phyloP scores from a whole-genome alignment of 257 asterid genomes.

The Penstemon eatonii region DNA sequence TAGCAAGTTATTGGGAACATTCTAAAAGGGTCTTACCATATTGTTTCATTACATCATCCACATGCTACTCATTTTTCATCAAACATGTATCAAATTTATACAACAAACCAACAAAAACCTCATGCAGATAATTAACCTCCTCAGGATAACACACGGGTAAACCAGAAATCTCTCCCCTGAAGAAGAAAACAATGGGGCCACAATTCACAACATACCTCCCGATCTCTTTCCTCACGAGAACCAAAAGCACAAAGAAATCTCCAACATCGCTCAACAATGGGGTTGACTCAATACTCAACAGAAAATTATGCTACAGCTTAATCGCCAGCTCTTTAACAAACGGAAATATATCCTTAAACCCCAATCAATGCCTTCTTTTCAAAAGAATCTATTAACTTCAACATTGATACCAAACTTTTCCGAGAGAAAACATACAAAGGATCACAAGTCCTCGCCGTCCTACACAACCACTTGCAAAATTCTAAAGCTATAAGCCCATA shows the following conservation, averaged over 20 bases:
- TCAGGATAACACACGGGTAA: conserved; percentile 35
- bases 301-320: conserved; percentile 47
- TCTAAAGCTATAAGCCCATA: conserved; percentile 59
- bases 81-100: no score
- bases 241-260: conserved; percentile 57
- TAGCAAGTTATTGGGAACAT: conserved; percentile 60
- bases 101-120: neutral
- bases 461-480: conserved; percentile 60
- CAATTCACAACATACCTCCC: conserved; percentile 24
- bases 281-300: conserved; percentile 31
- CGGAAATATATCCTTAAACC: conserved; percentile 54
- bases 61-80: conserved; percentile 27
- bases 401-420: conserved; percentile 52
- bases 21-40: conserved; percentile 26
- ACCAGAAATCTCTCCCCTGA: conserved; percentile 32
- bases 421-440: conserved; percentile 53
- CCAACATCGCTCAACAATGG: conserved; percentile 44
- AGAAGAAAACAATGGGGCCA: conserved; percentile 40
- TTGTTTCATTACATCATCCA: conserved; percentile 35
- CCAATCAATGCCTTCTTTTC: conserved; percentile 33
- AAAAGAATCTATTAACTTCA: conserved; percentile 33
- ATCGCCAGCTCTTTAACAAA: conserved; percentile 61
- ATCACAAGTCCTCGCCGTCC: conserved; percentile 51
- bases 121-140: conserved; percentile 44
- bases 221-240: conserved; percentile 43